Base-by-base conservation (phyloP, 2,329 filamentous ascomycete genomes). In the Claviceps cyperi region DNA sequence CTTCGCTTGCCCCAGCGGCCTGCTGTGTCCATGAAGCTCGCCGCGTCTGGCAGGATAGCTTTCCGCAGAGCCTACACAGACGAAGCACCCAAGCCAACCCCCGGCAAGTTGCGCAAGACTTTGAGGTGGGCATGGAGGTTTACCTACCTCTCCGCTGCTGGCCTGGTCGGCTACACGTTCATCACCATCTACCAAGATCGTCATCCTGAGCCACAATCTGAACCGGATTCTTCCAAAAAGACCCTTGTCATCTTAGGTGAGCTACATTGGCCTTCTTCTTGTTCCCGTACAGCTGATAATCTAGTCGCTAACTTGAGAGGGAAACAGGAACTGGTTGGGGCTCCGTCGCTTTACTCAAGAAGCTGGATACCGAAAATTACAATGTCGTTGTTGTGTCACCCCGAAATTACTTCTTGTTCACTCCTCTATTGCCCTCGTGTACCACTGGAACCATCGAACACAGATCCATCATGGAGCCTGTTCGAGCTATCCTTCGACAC, bases 341-440 rank as follows among this genome's bases (percentile, higher is more conserved):
- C 59, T 88, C 91, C 43, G 88, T 98, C 62, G 94, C 91, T 53
- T 82, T 98, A 54, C 80, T 98, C 58, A 98, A 98, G 80, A 96
- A 94, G 67, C 86, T 98, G 69, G 90, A 98, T 65, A 96, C 91
- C 54, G 86, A 94, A 69, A 94, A 97, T 78, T 98, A 97, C 80
- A 97, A 98, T 68, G 91, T 97, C 68, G 70, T 97, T 64, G 89
- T 98, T 66, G 87, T 98, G 67, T 97, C 92, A 47, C 92, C 92
- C 50, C 87, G 92, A 66, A 98, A 98, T 74, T 98, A 95, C 80
- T 98, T 98, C 82, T 84, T 98, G 59, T 98, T 98, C 78, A 98
- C 92, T 32, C 92, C 92, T 53, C 81, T 98, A 52, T 80, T 98
- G 54, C 92, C 92, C 57, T 97, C 91, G 64, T 98, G 92, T 72